Base-by-base conservation (phyloP, 1,139 yeast species). In the Suhomyces coccinellae region DNA sequence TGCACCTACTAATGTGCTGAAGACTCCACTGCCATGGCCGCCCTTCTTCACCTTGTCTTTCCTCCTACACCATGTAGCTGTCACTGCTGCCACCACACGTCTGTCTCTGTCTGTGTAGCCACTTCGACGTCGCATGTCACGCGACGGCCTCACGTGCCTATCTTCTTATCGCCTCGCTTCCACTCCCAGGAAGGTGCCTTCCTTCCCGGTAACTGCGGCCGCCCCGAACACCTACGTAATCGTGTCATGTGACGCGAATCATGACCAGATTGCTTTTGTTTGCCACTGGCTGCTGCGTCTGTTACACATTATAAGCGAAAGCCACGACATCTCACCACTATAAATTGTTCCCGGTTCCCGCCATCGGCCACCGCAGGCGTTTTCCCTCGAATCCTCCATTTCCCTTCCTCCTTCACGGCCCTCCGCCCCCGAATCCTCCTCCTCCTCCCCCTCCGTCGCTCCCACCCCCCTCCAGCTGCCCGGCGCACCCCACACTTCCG, bases 251-350 rank as follows among this genome's bases (percentile, higher is more conserved):
- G 47, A 36, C 36, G 11, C 24, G n/a, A 20, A 35, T 41, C 45
- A 37, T 38, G 45, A 42, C 45, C 41, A n/a, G 28, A 41, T 45
- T 45, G 40, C 45, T 45, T 41, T 45, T 41, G 45, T 45, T 40
- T 36, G 45, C 48, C 45, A 41, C 45, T 45, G 43, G 22, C 29
- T 24, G 24, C 36, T 20, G 24, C 28, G 36, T 27, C 28, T 34
- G 36, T 26, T 24, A 24, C 36, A 22, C 36, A 13, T 16, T 26
- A 34, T 24, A 22, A 22, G 29, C 27, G 36, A 34, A 34, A 34
- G 29, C 36, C 36, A 34, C 36, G 20, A 9, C 36, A 34, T 29
- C 40, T 29, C 29, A 17, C 17, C 34, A 16, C 15, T 20, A 20
- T 33, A 39, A 24, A 30, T 31, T 33, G 26, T 34, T 27, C 36